Conservation (phyloP, 352 stramenopile genomes). For the Phytophthora pseudosyringae region DNA sequence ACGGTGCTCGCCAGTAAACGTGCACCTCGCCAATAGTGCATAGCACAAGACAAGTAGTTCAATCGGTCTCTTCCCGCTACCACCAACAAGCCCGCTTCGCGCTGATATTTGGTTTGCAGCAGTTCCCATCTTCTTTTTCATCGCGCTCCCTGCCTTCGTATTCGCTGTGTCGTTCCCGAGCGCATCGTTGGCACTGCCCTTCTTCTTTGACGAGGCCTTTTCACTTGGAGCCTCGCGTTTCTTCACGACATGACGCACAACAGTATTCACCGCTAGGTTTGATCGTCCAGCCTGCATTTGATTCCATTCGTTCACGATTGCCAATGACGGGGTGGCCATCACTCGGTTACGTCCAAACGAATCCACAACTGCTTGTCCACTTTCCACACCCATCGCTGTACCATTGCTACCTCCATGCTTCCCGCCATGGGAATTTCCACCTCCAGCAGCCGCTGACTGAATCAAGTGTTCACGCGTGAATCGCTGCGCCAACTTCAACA, state of each 20-base stretch:
- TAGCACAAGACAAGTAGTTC: slow-evolving; percentile 86
- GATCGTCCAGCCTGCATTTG: slow-evolving; percentile 75
- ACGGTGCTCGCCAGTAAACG: slow-evolving; percentile 73
- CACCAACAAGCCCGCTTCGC: slow-evolving; percentile 21
- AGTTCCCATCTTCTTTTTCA: slow-evolving; percentile 53
- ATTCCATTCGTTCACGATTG: slow-evolving; percentile 86
- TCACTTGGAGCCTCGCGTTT: slow-evolving; percentile 62
- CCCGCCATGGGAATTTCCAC: slow-evolving; percentile 23
- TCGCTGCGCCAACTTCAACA: slow-evolving; percentile 86
- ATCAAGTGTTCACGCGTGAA: slow-evolving; percentile 88
- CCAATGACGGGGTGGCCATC: slow-evolving; percentile 88
- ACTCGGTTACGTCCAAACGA: slow-evolving; percentile 84
- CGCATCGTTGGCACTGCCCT: slow-evolving; percentile 29
- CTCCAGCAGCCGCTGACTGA: slow-evolving; percentile 40
- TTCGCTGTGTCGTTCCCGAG: slow-evolving; percentile 34
- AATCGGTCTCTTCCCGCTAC: slow-evolving; percentile 68
- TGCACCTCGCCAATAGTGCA: slow-evolving; percentile 79
- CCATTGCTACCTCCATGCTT: slow-evolving; percentile 38
- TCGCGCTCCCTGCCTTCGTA: slow-evolving; percentile 28
- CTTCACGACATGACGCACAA: slow-evolving; percentile 72
- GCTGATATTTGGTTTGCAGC: slow-evolving; percentile 30
- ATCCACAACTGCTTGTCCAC: slow-evolving; percentile 56
- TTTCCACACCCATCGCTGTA: slow-evolving; percentile 41
- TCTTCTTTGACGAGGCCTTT: slow-evolving; percentile 67
- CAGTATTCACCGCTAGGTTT: slow-evolving; percentile 82